Conservation (phyloP, 805 yeast genomes). For the Metschnikowia shivogae region DNA sequence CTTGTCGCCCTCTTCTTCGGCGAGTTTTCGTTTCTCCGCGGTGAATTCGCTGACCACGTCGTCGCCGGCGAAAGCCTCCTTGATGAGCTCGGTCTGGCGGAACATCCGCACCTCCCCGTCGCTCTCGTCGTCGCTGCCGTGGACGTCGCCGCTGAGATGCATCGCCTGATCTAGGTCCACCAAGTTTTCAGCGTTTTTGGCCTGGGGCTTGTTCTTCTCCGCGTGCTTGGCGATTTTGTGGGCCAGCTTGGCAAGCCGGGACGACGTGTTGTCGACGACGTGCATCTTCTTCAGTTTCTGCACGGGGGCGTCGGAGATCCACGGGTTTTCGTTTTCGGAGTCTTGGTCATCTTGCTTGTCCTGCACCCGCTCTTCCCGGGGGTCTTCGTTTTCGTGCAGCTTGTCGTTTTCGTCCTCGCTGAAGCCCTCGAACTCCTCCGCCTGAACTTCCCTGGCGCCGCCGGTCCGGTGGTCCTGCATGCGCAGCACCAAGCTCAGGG, state of each 20-base stretch:
- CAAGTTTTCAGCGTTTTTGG: slow-evolving; percentile 33
- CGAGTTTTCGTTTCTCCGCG: slow-evolving; percentile 64
- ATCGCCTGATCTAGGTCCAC: slow-evolving; percentile 55
- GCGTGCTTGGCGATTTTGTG: slow-evolving; percentile 34
- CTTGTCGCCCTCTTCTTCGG: slow-evolving; percentile 79
- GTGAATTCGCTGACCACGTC: slow-evolving; percentile 82
- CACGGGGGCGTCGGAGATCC: slow-evolving; percentile 26
- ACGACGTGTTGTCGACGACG: slow-evolving; percentile 34
- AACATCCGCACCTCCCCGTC: slow-evolving; percentile 50
- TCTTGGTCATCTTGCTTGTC: slow-evolving; percentile 15
- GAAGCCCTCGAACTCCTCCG: slow-evolving; percentile 13
- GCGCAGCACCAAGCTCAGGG: slow-evolving; percentile 42
- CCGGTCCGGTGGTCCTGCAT: slow-evolving; percentile 5
- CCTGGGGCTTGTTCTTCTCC: slow-evolving; percentile 31
- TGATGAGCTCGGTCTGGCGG: slow-evolving; percentile 75
- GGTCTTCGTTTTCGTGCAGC: too few relatives aligned
- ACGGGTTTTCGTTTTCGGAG: slow-evolving; percentile 30
- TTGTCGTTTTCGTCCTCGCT: slow-evolving; percentile 10
- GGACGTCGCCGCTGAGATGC: slow-evolving; percentile 41
- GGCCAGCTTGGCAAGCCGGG: slow-evolving; percentile 36
- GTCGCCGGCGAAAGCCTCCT: slow-evolving; percentile 96
- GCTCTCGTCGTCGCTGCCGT: slow-evolving; percentile 28
- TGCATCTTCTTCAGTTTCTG: slow-evolving; percentile 30
- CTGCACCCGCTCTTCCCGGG: slow-evolving; percentile 14
- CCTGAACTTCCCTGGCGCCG: slow-evolving; percentile 7